Evolutionary conservation across 208 protist genomes (phyloP).

Genomic region (Wallacemonas sp.): DNA sequence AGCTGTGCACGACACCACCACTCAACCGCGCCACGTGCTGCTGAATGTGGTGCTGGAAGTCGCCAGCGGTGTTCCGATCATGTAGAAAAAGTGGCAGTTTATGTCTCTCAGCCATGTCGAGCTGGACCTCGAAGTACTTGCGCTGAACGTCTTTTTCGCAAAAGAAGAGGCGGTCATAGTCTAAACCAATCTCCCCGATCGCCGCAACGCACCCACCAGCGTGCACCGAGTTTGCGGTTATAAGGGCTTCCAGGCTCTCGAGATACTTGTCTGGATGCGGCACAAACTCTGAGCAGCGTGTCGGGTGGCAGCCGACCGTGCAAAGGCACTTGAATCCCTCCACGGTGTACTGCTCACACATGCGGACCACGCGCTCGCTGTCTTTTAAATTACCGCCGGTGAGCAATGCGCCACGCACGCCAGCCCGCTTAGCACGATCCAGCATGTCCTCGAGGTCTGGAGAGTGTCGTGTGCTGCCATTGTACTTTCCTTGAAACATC

Average conservation of each 20-base stretch:
- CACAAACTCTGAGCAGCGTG: conserved; percentile 74
- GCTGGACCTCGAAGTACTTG: conserved; percentile 77
- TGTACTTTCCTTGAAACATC: conserved; percentile 82
- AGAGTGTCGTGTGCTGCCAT: conserved; percentile 47
- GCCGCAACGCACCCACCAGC: conserved; percentile 73
- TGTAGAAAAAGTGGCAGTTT: conserved; percentile 94
- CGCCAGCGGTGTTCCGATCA: conserved; percentile 85
- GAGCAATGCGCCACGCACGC: conserved; percentile 74
- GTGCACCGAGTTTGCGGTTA: conserved; percentile 49
- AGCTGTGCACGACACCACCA: conserved; percentile 95
- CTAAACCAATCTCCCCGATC: conserved; percentile 86
- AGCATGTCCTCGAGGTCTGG: conserved; percentile 68
- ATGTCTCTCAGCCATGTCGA: conserved; percentile 80
- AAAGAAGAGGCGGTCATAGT: conserved; percentile 95
- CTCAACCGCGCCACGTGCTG: conserved; percentile 42
- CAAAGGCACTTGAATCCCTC: conserved; percentile 40
- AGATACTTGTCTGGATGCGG: conserved; percentile 59
- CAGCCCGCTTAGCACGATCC: conserved; percentile 38
- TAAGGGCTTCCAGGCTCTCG: conserved; percentile 41
- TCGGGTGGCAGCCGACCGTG: conserved; percentile 92
- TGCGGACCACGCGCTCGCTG: conserved; percentile 49
- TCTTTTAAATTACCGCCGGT: conserved; percentile 67
- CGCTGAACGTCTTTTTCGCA: conserved; percentile 87
- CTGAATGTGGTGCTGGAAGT: conserved; percentile 76
- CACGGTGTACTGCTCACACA: conserved; percentile 55